Base-by-base conservation (phyloP, 2,329 filamentous ascomycete genomes). In the Diplodia corticola region DNA sequence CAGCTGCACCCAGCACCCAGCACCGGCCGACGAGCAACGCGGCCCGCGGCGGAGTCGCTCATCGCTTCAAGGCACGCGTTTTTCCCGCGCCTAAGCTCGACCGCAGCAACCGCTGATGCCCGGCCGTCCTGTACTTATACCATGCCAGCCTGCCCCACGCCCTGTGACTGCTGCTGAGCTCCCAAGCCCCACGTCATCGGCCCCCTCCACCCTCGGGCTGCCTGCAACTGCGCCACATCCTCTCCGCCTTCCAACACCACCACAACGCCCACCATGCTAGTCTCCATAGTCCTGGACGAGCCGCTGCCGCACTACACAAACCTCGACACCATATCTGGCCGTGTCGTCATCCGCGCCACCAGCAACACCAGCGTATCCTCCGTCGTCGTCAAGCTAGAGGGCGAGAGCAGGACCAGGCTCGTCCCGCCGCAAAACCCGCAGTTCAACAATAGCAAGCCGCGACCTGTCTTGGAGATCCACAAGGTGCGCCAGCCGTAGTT, bases 371-470 rank as follows among this genome's bases (percentile, higher is more conserved):
- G 80, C 69, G 76, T 86, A 35, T 78, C 77, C 66, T 79, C 76
- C 46, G 88, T 95, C 69, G 83, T 92, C 44, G 91, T 94, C 73
- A 95, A 95, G 81, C 86, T 95, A 35, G 91, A 95, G 75, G 91
- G 91, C 70, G 91, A 95, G 79, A 88, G 88, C 55, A 85, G 84
- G 69, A 93, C 91, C 5, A 84, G 89, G 50, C 79, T 92, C 76
- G 81, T 78, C 75, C 85, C 69, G 79, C 86, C 71, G 70, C 37
- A 54, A 24, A 51, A 68, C 30, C 74, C 74, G 35, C 80, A 76
- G 76, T 59, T 53, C 64, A 51, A 49, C 44, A 60, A 66, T 35
- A 61, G 40, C 55, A 81, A 74, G 74, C 80, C 78, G 75, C 78
- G 74, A 73, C 80, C 73, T 68, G 80, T 78, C 70, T 74, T 84